These are phyloP conservation scores for Pyracantha coccinea DNA, from an alignment of 331 rosid species.

Conservation along the genomic window DNA sequence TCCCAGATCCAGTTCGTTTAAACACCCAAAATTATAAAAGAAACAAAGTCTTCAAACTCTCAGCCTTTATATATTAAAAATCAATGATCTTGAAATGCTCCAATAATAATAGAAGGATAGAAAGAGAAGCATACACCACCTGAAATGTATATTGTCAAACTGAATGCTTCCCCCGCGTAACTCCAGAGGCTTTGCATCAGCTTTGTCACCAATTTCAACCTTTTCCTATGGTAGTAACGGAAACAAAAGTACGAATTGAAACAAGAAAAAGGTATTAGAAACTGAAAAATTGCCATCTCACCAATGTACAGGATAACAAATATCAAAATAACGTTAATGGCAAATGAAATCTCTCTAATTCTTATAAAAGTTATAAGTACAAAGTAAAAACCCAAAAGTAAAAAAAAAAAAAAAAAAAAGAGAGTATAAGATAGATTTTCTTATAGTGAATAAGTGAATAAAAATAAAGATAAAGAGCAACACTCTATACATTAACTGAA, in stretches of 20 bases:
- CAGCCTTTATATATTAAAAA: not conserved
- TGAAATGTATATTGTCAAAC: slow-evolving; percentile 72
- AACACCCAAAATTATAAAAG: not conserved
- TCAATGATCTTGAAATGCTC: not conserved
- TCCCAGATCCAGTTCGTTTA: not conserved
- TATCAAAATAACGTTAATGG: not conserved
- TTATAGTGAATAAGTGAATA: not conserved
- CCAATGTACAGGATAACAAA: not conserved
- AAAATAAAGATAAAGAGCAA: not conserved
- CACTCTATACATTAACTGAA: not conserved
- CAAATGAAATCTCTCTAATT: not conserved
- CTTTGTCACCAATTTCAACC: slow-evolving; percentile 65
- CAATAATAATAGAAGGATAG: not conserved
- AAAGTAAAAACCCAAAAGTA: not conserved
- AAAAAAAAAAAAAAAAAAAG: not conserved
- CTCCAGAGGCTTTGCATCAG: slow-evolving; percentile 54
- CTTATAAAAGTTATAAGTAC: not conserved
- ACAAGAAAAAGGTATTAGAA: slow-evolving; percentile 6
- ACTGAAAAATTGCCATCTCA: not conserved
- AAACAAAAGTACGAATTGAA: not conserved
- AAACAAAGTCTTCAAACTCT: not conserved
- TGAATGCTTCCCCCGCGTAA: slow-evolving; percentile 68
- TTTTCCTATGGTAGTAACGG: slow-evolving; percentile 50
- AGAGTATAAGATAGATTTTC: not conserved
- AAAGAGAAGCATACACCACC: slow-evolving; percentile 31